A percentile compares a stretch with the other conserved stretches of the same genome.
phyloP scores from a whole-genome alignment of 2,329 filamentous ascomycete species.

The Mycosphaerella arachidis region DNA sequence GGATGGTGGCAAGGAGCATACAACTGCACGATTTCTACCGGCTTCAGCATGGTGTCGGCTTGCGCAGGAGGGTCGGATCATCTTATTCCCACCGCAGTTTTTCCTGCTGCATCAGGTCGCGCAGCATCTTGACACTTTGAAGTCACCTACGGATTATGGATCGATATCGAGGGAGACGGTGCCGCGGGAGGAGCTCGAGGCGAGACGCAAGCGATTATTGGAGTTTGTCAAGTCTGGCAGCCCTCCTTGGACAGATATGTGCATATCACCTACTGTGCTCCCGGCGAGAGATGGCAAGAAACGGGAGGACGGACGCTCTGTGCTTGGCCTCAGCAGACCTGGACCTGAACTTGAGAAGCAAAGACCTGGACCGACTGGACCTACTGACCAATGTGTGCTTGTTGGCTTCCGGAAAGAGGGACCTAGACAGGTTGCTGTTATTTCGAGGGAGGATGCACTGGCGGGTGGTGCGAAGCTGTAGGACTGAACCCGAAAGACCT shows the following conservation, averaged over 20 bases:
- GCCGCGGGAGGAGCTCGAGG: constrained; percentile 38
- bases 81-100: constrained; percentile 86
- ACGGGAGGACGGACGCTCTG: constrained; percentile 46
- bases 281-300: constrained; percentile 35
- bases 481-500: not conserved
- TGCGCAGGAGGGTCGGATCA: constrained; percentile 62
- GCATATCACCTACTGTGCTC: constrained; percentile 39
- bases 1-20: constrained; percentile 67
- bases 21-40: constrained; percentile 72
- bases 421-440: constrained; percentile 53
- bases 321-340: constrained; percentile 52
- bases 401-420: constrained; percentile 55
- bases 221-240: constrained; percentile 48
- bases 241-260: constrained; percentile 42
- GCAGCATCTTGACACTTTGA: constrained; percentile 29
- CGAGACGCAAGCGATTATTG: constrained; percentile 51
- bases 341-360: constrained; percentile 51
- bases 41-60: constrained; percentile 64
- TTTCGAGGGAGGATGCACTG: constrained; percentile 37
- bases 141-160: constrained; percentile 29
- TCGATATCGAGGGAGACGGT: constrained; percentile 24
- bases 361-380: constrained; percentile 42
- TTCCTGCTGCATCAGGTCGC: constrained; percentile 59
- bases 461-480: constrained; percentile 16
- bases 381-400: constrained; percentile 53